phyloP scores from a whole-genome alignment of 805 yeast species.

The Naumovozyma dairenensis region DNA sequence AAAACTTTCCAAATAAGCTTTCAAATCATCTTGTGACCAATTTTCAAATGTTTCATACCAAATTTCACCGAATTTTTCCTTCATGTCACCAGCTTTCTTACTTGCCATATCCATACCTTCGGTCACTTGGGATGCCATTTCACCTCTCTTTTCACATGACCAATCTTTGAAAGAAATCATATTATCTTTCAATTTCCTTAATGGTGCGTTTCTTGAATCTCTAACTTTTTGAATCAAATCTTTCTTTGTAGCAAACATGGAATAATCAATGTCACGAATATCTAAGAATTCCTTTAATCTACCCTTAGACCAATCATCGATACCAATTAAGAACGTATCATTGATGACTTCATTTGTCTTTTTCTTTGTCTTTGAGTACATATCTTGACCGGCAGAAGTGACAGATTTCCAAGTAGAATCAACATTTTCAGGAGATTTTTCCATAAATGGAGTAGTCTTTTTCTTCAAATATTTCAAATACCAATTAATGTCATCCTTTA shows the following conservation, averaged over 20 bases:
- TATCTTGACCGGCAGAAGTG: slow-evolving; percentile 5
- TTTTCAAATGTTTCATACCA: slow-evolving; percentile 27
- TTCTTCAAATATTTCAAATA: slow-evolving; percentile 28
- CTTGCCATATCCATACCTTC: slow-evolving; percentile 5
- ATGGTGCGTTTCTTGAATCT: slow-evolving; percentile 19
- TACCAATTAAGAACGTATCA: slow-evolving; percentile 37
- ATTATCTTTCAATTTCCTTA: slow-evolving; percentile 13
- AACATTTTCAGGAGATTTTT: slow-evolving; percentile 27
- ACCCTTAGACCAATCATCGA: slow-evolving; percentile 39
- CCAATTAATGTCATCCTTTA: slow-evolving; percentile 33
- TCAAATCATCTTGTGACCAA: slow-evolving; percentile 38
- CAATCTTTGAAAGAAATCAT: slow-evolving; percentile 24
- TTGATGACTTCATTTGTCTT: slow-evolving; percentile 31
- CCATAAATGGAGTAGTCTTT: slow-evolving; percentile 29
- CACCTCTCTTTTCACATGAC: slow-evolving; percentile 18
- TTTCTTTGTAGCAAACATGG: slow-evolving; percentile 32
- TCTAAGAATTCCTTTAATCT: slow-evolving; percentile 35
- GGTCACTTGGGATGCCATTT: slow-evolving; percentile 4
- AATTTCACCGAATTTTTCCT: slow-evolving; percentile 10
- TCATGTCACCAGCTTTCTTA: slow-evolving; percentile 7
- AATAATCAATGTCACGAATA: slow-evolving; percentile 33
- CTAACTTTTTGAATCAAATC: slow-evolving; percentile 34
- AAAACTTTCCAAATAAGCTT: slow-evolving; percentile 32
- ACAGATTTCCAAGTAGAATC: slow-evolving; percentile 20
- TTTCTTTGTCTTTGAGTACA: slow-evolving; percentile 13